phyloP scores from a whole-genome alignment of 2,329 filamentous ascomycete species.

The Diplocarpon rosae region DNA sequence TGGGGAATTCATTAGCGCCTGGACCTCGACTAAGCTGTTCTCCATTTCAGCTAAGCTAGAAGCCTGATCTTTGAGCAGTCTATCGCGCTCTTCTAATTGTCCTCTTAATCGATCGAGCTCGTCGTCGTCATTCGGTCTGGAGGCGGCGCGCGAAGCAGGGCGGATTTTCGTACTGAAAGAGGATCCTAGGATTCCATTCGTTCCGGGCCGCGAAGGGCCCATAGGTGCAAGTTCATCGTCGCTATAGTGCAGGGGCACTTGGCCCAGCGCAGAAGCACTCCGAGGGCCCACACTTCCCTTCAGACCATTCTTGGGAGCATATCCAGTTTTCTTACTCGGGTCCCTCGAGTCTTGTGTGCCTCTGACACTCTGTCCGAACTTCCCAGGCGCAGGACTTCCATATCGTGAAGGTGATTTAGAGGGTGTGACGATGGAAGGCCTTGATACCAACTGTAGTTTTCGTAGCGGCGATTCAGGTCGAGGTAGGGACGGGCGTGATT shows the following conservation, averaged over 20 bases:
- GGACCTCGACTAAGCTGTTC: conserved; percentile 69
- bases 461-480: conserved; percentile 80
- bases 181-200: conserved; percentile 43
- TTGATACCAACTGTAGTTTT: conserved; percentile 46
- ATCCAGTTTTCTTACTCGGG: conserved; percentile 42
- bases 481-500: conserved; percentile 64
- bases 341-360: conserved; percentile 44
- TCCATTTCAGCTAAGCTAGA: conserved; percentile 83
- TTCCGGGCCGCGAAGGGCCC: conserved; percentile 35
- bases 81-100: conserved; percentile 74
- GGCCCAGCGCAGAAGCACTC: conserved; percentile 48
- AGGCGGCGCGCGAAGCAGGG: conserved; percentile 29
- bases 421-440: conserved; percentile 45
- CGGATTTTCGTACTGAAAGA: conserved; percentile 43
- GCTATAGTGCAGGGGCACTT: conserved; percentile 34
- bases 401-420: conserved; percentile 43
- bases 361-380: conserved; percentile 53
- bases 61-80: conserved; percentile 80
- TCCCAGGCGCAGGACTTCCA: conserved; percentile 50
- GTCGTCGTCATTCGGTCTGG: conserved; percentile 41
- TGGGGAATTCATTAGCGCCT: conserved; percentile 53
- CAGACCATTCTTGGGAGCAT: conserved; percentile 36
- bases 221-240: conserved; percentile 49
- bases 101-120: conserved; percentile 62
- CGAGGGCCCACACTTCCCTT: conserved; percentile 41